Base-by-base conservation (phyloP, 495 filamentous ascomycete species). In the Lasiosphaeria hispida region DNA sequence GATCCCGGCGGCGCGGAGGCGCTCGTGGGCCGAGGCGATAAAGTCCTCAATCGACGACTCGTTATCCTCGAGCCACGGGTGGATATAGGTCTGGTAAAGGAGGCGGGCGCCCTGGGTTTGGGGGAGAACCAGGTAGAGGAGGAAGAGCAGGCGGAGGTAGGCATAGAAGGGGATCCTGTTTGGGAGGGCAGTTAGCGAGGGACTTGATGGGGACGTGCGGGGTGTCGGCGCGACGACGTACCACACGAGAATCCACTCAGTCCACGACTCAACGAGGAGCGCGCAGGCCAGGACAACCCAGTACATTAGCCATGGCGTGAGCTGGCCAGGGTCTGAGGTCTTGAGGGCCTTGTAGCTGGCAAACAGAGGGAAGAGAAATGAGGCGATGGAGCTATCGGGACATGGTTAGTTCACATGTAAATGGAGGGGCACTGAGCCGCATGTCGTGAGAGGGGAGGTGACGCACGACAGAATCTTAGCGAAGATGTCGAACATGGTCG, bases 291-390 rank as follows among this genome's bases (percentile, higher is more conserved):
- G 80, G 33, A 96, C 91, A 44, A 96, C 90, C 91, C 92, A 99
- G 81, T 97, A 99, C 88, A 97, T 97, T 51, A 99, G 82, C 94
- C 94, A 99, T 92, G 94, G 94, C 60, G 91, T 89, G 30, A 97
- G 81, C 67, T 93, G 89, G 35, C 90, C 85, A 13, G 93, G 93
- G 72, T 96, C 89, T 42, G 88, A 87, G 17, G 91, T 91, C 71
- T 92, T 91, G 63, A 99, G 89, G 39, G 94, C 95, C 79, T 97
- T 97, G 83, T 96, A 97, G 56, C 92, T 96, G 57, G 93, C 93
- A 75, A 96, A 99, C 51, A 96, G 83, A 57, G 94, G 94, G 75
- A 99, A 92, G 71, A 96, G 83, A 69, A 97, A 92, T 57, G 91
- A 94, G 54, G 90, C 85, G 67, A 94, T 74, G 55, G 92, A 96